Evolutionary conservation across 352 stramenopile species (phyloP).

Genomic region (Phytophthora niederhauseri): DNA sequence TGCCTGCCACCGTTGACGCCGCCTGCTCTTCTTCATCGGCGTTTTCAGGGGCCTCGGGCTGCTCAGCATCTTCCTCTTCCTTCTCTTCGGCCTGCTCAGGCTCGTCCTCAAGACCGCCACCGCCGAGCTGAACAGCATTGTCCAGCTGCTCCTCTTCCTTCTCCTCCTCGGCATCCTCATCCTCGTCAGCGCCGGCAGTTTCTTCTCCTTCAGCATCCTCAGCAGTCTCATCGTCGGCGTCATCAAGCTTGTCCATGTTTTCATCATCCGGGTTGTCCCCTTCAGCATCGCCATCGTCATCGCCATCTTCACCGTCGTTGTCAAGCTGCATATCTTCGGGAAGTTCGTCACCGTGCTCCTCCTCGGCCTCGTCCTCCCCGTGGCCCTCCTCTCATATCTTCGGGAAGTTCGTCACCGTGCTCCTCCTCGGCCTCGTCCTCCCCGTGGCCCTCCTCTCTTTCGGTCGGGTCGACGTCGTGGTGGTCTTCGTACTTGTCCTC

Average conservation of each 20-base stretch:
- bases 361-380: constrained; percentile 56
- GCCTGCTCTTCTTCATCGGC: constrained; percentile 55
- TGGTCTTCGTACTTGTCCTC: constrained; percentile 89
- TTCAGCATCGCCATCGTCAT: constrained; percentile 49
- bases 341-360: constrained; percentile 79
- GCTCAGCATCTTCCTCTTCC: constrained; percentile 66
- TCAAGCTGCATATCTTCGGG: constrained; percentile 90
- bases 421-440: constrained; percentile 67
- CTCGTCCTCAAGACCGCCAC: constrained; percentile 78
- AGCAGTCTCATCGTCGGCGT: constrained; percentile 48
- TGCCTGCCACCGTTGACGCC: constrained; percentile 64
- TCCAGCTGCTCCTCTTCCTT: constrained; percentile 76
- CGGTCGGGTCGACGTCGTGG: constrained; percentile 60
- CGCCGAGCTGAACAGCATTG: constrained; percentile 68
- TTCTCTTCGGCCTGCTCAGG: constrained; percentile 66
- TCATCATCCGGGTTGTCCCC: constrained; percentile 50
- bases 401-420: constrained; percentile 74
- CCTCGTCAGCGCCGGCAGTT: constrained; percentile 42
- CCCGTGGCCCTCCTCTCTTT: constrained; percentile 59
- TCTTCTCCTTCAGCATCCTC: constrained; percentile 47
- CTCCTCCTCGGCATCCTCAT: constrained; percentile 68
- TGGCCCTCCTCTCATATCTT: constrained; percentile 78
- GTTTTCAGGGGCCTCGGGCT: constrained; percentile 50
- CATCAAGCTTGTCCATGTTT: constrained; percentile 67
- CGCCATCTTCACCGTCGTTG: constrained; percentile 47